Conservation (phyloP, 257 asterid genomes). For the Perilla frutescens region DNA sequence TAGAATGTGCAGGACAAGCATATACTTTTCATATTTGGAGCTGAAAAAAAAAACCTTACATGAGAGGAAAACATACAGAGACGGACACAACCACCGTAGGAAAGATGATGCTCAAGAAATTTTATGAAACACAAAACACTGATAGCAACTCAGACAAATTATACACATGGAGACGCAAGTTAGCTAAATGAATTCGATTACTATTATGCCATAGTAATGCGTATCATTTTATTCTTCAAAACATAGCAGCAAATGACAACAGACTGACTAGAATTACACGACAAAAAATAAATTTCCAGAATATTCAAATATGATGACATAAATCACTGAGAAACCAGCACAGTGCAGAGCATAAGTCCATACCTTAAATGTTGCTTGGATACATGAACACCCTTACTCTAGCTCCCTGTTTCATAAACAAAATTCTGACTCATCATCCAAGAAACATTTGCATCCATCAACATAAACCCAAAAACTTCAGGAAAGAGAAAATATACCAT, state of each 20-base stretch:
- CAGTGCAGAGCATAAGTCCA: background rate
- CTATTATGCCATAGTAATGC: background rate
- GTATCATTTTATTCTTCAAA: background rate
- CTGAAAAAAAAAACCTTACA: no score
- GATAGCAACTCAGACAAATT: background rate
- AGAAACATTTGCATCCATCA: background rate
- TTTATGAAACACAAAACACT: background rate
- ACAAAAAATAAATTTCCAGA: background rate
- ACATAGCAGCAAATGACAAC: background rate
- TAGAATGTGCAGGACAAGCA: no score
- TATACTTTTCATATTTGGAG: background rate
- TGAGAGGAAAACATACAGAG: no score
- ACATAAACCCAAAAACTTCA: background rate
- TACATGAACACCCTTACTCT: constrained; percentile 50
- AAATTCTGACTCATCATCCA: background rate
- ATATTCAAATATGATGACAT: background rate
- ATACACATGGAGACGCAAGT: no score
- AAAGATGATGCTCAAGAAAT: background rate
- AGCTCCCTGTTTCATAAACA: constrained; percentile 41
- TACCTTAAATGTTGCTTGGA: constrained; percentile 51
- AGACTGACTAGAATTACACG: background rate
- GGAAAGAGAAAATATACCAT: constrained; percentile 31
- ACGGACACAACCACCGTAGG: no score
- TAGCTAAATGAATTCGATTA: background rate
- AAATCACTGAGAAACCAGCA: background rate